Percentiles rank a stretch among this genome's conserved stretches.
Conservation (phyloP, 2,329 filamentous ascomycete genomes). For the Penicillium sumatraense region DNA sequence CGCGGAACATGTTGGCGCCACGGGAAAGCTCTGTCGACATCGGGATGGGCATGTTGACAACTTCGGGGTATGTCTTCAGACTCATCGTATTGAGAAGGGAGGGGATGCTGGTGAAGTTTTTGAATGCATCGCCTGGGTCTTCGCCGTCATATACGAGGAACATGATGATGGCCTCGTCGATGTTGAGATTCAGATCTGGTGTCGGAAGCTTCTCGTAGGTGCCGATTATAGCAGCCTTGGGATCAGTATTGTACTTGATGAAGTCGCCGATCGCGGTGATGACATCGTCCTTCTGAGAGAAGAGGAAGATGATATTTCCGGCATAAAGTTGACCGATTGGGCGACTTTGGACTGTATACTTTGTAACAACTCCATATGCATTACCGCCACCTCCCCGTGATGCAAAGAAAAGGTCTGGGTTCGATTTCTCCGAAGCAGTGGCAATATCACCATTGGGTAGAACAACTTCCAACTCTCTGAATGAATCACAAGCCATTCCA, state of each 20-base stretch:
- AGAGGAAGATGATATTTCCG: slow-evolving; percentile 33
- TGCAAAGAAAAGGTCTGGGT: slow-evolving; percentile 26
- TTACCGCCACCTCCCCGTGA: slow-evolving; percentile 32
- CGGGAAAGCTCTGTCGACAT: slow-evolving; percentile 32
- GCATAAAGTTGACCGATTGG: slow-evolving; percentile 31
- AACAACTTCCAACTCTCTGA: slow-evolving; percentile 27
- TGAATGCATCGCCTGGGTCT: slow-evolving; percentile 36
- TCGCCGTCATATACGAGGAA: slow-evolving; percentile 43
- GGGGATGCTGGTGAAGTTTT: slow-evolving; percentile 39
- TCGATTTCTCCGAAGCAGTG: slow-evolving; percentile 16
- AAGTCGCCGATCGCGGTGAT: slow-evolving; percentile 36
- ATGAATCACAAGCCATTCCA: slow-evolving; percentile 33
- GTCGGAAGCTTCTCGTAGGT: slow-evolving; percentile 38
- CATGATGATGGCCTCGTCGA: slow-evolving; percentile 38
- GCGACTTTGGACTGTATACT: slow-evolving; percentile 33
- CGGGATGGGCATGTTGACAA: slow-evolving; percentile 40
- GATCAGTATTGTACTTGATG: slow-evolving; percentile 37
- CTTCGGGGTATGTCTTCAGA: slow-evolving; percentile 35
- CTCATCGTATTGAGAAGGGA: slow-evolving; percentile 33
- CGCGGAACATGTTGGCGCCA: slow-evolving; percentile 40
- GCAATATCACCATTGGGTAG: slow-evolving; percentile 22
- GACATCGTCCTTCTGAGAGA: slow-evolving; percentile 31
- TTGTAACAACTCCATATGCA: slow-evolving; percentile 32
- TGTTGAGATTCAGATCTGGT: slow-evolving; percentile 32
- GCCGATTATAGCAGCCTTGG: slow-evolving; percentile 39